Conservation (phyloP, 2,329 filamentous ascomycete genomes). For the Elsinoe necatrix region DNA sequence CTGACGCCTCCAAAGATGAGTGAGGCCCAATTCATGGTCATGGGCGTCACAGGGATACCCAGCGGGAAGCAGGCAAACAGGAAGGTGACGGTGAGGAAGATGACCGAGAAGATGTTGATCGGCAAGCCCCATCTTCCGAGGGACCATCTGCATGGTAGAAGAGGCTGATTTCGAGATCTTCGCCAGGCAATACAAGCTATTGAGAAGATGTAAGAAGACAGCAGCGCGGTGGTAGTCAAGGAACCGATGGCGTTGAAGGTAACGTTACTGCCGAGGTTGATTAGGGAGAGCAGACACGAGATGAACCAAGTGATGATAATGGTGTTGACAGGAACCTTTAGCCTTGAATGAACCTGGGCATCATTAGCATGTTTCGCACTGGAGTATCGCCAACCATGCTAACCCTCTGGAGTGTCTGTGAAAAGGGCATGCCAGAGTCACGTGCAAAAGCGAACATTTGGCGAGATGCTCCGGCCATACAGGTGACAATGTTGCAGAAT, state of each 20-base stretch:
- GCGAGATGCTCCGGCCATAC: conserved; percentile 32
- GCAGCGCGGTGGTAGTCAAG: background rate
- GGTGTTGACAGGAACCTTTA: conserved; percentile 17
- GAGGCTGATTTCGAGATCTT: background rate
- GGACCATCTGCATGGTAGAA: background rate
- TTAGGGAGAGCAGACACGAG: conserved; percentile 20
- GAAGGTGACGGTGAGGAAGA: conserved; percentile 20
- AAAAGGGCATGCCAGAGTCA: conserved; percentile 30
- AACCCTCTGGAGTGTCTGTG: conserved; percentile 19
- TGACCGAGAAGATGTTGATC: conserved; percentile 20
- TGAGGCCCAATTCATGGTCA: conserved; percentile 31
- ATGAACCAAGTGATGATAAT: conserved; percentile 18
- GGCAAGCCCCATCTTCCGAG: conserved; percentile 20
- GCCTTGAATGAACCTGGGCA: conserved; percentile 13
- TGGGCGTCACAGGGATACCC: conserved; percentile 18
- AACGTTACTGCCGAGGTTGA: conserved; percentile 20
- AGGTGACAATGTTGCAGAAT: conserved; percentile 27
- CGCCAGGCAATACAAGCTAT: background rate
- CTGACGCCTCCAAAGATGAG: conserved; percentile 23
- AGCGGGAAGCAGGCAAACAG: conserved; percentile 45
- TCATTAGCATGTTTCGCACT: background rate
- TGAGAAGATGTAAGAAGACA: background rate
- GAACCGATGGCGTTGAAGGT: conserved; percentile 19
- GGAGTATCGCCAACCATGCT: background rate
- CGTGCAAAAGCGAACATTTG: conserved; percentile 36